Evolutionary conservation across 2,329 filamentous ascomycete genomes (phyloP), one percentile per base, ranked within the genome.

Genomic region (Epichloe baconii): DNA sequence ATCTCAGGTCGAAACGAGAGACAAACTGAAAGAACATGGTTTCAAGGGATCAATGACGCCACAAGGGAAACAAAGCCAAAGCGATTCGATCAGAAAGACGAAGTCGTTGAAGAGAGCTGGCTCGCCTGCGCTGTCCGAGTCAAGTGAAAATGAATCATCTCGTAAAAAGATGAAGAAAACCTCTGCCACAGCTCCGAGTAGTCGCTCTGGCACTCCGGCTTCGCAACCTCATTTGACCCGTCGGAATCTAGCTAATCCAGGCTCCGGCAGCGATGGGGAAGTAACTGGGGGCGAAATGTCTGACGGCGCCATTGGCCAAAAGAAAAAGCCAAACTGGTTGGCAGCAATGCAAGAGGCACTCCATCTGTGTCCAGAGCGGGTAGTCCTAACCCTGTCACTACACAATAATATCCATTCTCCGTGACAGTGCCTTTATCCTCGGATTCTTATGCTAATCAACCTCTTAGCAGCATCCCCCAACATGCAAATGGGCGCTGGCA

Each of bases 71-170:
- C 71, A 69, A 49, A 70, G 70, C 51, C 60, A 66, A 11, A 64
- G 66, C 23, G 57, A 64, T 14, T 23, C 49, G 6, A 48, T 53
- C 0, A 80, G 78, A 65, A 80, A 79, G 63, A 66, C 68, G 59
- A 82, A 80, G 61, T 76, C 74, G 35, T 77, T 91, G 49, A 96
- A 96, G 71, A 83, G 91, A 34, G 78, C 87, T 35, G 88, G 89
- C 17, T 95, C 89, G 15, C 88, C 90, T 3, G 85, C 90, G 56
- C 76, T 86, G 35, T 96, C 89, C 2, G 91, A 97, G 64, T 88
- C 88, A 10, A 95, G 88, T 64, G 91, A 88, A 49, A 94, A 90
- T 59, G 91, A 97, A 65, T 91, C 87, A 0, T 80, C 83, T 23
- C 84, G 93, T 69, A 88, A 87, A 71, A 79, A 78, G 64, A 80